phyloP scores from a whole-genome alignment of 768 basidiomycete genomes.

The Saitozyma sp. region DNA sequence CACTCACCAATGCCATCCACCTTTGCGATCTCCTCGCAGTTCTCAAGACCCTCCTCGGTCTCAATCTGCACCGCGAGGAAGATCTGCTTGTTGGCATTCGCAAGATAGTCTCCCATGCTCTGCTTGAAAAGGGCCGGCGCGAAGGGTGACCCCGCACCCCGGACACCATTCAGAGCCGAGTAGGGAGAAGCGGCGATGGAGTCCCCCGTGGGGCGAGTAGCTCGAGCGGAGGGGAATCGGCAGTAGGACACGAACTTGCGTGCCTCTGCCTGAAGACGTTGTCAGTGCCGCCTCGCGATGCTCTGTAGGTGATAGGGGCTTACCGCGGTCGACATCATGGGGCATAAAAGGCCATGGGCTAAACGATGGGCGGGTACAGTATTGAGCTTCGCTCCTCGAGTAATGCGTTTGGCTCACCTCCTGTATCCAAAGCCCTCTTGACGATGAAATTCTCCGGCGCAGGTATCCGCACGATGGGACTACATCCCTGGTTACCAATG shows the following conservation, averaged over 20 bases:
- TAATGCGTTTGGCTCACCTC: no score
- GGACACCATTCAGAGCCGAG: slow-evolving; percentile 28
- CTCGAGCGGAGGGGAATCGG: slow-evolving; percentile 27
- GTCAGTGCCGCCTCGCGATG: no score
- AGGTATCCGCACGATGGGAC: no score
- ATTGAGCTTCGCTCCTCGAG: no score
- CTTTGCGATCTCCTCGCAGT: slow-evolving; percentile 38
- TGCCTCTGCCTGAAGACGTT: no score
- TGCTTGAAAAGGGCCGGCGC: slow-evolving; percentile 29
- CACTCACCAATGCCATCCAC: slow-evolving; percentile 43
- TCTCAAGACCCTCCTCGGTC: slow-evolving; percentile 37
- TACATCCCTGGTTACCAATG: no score
- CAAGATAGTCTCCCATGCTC: slow-evolving; percentile 28
- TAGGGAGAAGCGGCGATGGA: slow-evolving; percentile 13
- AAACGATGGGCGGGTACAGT: no score
- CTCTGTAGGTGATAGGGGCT: no score
- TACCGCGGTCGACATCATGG: no score
- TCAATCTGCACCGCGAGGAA: slow-evolving; percentile 43
- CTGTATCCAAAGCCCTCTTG: no score
- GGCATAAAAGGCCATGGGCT: no score
- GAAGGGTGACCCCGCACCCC: slow-evolving; percentile 35
- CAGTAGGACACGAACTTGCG: slow-evolving; percentile 12
- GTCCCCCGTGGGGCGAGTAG: slow-evolving; percentile 10
- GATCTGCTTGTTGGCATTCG: slow-evolving; percentile 23
- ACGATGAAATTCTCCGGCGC: no score